Evolutionary conservation across 129 eudicot species (phyloP).

Genomic region (Ambrosia artemisiifolia): DNA sequence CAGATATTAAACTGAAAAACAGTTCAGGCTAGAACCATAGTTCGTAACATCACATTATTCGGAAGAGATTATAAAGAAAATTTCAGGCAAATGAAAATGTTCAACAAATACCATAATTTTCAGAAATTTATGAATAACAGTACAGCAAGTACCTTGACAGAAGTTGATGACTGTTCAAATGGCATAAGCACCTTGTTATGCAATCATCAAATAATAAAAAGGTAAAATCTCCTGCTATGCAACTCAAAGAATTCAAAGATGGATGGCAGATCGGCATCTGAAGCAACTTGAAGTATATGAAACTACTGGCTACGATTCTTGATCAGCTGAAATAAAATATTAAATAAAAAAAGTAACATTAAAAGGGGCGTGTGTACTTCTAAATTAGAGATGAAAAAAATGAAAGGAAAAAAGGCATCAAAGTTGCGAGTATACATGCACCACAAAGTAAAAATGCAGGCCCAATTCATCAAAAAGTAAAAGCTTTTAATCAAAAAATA

Average conservation of each 20-base stretch:
- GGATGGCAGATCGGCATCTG: slow-evolving; percentile 14
- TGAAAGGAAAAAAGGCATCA: neutral
- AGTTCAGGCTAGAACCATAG: neutral
- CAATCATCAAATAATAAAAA: slow-evolving; percentile 24
- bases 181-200: slow-evolving; percentile 23
- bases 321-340: slow-evolving; percentile 43
- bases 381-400: neutral
- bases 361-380: neutral
- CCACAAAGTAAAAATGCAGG: neutral
- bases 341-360: slow-evolving; percentile 3
- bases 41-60: neutral
- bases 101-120: neutral
- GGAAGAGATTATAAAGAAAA: neutral
- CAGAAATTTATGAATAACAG: neutral
- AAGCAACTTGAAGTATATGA: slow-evolving; percentile 16
- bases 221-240: slow-evolving; percentile 22
- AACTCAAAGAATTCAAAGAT: slow-evolving; percentile 20
- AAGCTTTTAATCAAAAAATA: slow-evolving; percentile 8
- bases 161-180: slow-evolving; percentile 30
- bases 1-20: slow-evolving; percentile 10
- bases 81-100: neutral
- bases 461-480: neutral
- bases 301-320: slow-evolving; percentile 49
- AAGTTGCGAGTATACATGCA: neutral
- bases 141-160: slow-evolving; percentile 28